These are phyloP conservation scores for Papiliotrema laurentii DNA, from an alignment of 1,284 basidiomycete species.

Conservation along the genomic window DNA sequence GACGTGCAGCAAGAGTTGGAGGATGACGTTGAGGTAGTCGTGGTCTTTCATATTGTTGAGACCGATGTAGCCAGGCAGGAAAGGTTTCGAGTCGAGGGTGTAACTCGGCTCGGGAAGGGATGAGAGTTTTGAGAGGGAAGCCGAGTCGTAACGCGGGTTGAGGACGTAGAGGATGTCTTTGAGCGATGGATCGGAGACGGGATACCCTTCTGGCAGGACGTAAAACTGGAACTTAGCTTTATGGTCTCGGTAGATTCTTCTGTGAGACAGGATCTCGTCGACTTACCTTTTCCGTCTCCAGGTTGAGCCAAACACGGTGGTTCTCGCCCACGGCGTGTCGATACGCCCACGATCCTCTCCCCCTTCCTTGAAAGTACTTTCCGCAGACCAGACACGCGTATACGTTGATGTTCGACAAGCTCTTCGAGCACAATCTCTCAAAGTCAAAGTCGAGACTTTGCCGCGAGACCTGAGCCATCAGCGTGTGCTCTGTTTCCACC, in stretches of 20 bases:
- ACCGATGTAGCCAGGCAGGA: conserved; percentile 90
- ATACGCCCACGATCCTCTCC: conserved; percentile 88
- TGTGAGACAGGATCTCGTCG: not conserved
- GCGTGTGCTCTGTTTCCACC: not conserved
- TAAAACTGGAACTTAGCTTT: conserved; percentile 63
- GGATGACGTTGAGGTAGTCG: conserved; percentile 95
- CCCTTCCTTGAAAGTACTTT: conserved; percentile 97
- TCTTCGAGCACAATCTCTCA: conserved; percentile 96
- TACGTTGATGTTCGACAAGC: conserved; percentile 91
- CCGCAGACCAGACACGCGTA: conserved; percentile 98
- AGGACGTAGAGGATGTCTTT: conserved; percentile 92
- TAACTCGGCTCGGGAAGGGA: conserved; percentile 64
- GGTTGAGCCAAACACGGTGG: conserved; percentile 96
- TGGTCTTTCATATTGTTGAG: conserved; percentile 96
- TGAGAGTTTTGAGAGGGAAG: conserved; percentile 52
- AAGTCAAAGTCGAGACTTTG: conserved; percentile 95
- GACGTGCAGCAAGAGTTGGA: conserved; percentile 89
- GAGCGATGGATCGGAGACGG: conserved; percentile 88
- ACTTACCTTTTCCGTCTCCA: conserved; percentile 80
- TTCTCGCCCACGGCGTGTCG: conserved; percentile 96
- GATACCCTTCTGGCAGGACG: conserved; percentile 96
- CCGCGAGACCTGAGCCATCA: conserved; percentile 67
- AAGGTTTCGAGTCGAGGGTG: conserved; percentile 74
- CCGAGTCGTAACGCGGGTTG: conserved; percentile 65
- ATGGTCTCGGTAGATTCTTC: not conserved